Evolutionary conservation across 75 land plant species (phyloP), one percentile per base, ranked within the genome.

Genomic region (Cunninghamia lanceolata): DNA sequence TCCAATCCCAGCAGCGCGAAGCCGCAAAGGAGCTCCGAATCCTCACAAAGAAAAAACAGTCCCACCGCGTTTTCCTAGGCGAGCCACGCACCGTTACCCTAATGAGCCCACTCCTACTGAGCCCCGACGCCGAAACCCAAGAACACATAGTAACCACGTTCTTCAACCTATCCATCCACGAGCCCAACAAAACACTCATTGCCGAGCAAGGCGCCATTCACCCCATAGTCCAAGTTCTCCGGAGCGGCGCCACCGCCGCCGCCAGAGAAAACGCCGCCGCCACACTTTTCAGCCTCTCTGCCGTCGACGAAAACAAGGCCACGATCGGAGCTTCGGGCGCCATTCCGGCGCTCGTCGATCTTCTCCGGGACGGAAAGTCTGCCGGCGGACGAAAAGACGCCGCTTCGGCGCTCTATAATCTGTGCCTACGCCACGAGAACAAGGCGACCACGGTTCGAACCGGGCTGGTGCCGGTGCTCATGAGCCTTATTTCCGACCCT

Each of bases 241-340:
- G 84, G 50, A 53, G 46, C 17, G 96, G 98, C 35, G 93, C 89
- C 46, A 93, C 90, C 43, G 90, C 90, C 71, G 89, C 91, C 43
- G 91, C 96, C 16, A 86, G 96, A 74, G 91, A 90, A 82, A 97
- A 97, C 87, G 94, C 99, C 53, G 99, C 98, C 38, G 96, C 98
- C 25, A 94, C 99, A 7, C 91, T 97, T 17, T 97, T 96, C 91
- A 92, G 89, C 43, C 86, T 97, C 28, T 91, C 99, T 0, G 92
- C 94, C 0, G 87, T 96, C n/a, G 98, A 97, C 46, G 90, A 91
- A 2, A 96, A 96, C 86, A 97, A 97, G 88, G 83, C 83, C 5
- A 90, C 89, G 25, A 97, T 97, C 43, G 98, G 96, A 9, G 87
- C 85, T 30, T 82, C 91, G 1, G 96, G 94, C 30, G 99, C 94